Evolutionary conservation across 345 rosid genomes (phyloP).

Genomic region (Eucalyptus curtisii): DNA sequence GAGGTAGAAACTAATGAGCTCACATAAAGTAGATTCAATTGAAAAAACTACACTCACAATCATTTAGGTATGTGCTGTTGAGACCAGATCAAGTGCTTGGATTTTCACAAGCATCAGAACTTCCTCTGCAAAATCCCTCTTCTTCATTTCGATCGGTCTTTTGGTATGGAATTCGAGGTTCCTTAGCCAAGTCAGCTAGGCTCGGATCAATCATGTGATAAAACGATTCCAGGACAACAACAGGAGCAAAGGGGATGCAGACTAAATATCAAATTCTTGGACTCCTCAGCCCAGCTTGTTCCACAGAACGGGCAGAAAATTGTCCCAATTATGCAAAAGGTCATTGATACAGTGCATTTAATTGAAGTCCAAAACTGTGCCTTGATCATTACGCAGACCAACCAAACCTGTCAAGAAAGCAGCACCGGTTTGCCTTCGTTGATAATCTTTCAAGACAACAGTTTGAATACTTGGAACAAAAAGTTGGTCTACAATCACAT

Average conservation of each 20-base stretch:
- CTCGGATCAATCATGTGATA: background rate
- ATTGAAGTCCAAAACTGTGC: too few relatives aligned
- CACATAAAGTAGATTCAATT: background rate
- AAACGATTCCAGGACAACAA: background rate
- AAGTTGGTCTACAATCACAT: fast-evolving
- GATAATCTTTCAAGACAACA: too few relatives aligned
- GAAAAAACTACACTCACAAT: background rate
- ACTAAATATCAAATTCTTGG: fast-evolving
- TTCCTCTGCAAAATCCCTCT: background rate
- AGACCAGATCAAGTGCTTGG: background rate
- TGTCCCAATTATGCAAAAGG: background rate
- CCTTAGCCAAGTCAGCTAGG: background rate
- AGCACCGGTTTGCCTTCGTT: too few relatives aligned
- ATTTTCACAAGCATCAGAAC: background rate
- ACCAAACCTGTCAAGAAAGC: too few relatives aligned
- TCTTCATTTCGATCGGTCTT: background rate
- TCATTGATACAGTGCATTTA: background rate
- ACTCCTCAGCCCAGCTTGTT: background rate
- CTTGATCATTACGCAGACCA: too few relatives aligned
- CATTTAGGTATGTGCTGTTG: background rate
- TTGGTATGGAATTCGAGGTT: fast-evolving
- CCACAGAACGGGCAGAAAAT: background rate
- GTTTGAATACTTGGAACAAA: too few relatives aligned
- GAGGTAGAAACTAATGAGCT: background rate
- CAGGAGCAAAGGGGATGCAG: background rate